These are phyloP conservation scores for Porogramme epimiltina DNA, from an alignment of 1,284 basidiomycete species.

Conservation along the genomic window DNA sequence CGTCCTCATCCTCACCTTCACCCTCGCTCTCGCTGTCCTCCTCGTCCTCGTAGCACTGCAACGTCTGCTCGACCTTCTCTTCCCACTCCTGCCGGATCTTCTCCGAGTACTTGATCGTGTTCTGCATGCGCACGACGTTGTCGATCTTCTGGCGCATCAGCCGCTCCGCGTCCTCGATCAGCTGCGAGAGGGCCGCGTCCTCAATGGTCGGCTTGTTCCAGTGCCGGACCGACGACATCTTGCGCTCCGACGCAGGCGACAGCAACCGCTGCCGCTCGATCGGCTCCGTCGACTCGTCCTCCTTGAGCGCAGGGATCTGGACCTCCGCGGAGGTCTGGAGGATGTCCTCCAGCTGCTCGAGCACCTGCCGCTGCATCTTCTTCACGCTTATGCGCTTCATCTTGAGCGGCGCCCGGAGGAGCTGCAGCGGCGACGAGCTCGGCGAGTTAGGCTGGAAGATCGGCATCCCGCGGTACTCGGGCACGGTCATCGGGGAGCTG, in stretches of 20 bases:
- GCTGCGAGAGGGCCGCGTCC: constrained; percentile 81
- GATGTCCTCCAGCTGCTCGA: constrained; percentile 87
- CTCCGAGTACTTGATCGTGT: constrained; percentile 96
- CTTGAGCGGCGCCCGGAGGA: constrained; percentile 63
- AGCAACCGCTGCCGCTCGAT: constrained; percentile 92
- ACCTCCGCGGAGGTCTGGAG: constrained; percentile 82
- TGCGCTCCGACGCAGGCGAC: constrained; percentile 83
- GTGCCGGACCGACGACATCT: constrained; percentile 76
- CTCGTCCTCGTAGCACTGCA: constrained; percentile 61
- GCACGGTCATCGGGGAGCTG: constrained; percentile 57
- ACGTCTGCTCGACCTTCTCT: constrained; percentile 74
- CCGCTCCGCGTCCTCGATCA: constrained; percentile 86
- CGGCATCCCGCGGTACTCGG: constrained; percentile 89
- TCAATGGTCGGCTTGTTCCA: constrained; percentile 88
- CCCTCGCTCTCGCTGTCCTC: constrained; percentile 41
- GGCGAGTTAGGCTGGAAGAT: constrained; percentile 74
- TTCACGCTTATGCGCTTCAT: constrained; percentile 81
- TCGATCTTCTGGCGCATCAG: constrained; percentile 94
- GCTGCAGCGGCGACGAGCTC: constrained; percentile 66
- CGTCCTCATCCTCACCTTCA: constrained; percentile 38
- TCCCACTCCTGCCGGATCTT: constrained; percentile 98
- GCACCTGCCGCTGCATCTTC: constrained; percentile 77
- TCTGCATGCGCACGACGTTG: constrained; percentile 95
- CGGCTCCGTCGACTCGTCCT: constrained; percentile 87
- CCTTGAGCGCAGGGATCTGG: constrained; percentile 86